phyloP scores from a whole-genome alignment of 495 filamentous ascomycete genomes.

The Xanthoparmelia taractica region DNA sequence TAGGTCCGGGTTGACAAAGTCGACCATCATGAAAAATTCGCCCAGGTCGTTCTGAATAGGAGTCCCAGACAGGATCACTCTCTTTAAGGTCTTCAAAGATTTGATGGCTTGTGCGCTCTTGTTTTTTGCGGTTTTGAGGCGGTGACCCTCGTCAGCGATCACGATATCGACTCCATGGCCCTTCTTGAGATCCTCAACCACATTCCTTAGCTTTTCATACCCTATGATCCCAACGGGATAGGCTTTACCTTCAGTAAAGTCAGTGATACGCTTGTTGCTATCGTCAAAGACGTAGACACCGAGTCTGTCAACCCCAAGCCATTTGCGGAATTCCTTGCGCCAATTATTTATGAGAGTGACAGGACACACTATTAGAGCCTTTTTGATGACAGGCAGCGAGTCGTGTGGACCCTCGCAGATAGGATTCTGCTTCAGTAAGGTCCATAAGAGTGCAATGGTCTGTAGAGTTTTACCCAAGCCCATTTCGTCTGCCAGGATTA shows the following conservation, averaged over 20 bases:
- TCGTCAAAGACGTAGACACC: conserved; percentile 68
- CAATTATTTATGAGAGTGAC: conserved; percentile 75
- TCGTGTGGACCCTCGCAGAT: conserved; percentile 43
- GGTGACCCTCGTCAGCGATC: conserved; percentile 73
- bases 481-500: conserved; percentile 79
- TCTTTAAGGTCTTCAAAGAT: conserved; percentile 56
- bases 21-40: conserved; percentile 72
- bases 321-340: conserved; percentile 72
- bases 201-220: conserved; percentile 67
- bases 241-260: conserved; percentile 68
- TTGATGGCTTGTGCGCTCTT: conserved; percentile 71
- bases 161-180: conserved; percentile 65
- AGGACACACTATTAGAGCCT: conserved; percentile 74
- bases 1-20: conserved; percentile 72
- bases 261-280: conserved; percentile 56
- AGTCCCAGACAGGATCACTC: conserved; percentile 68
- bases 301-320: conserved; percentile 70
- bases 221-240: conserved; percentile 79
- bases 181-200: conserved; percentile 59
- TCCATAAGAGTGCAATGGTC: conserved; percentile 74
- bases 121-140: conserved; percentile 75
- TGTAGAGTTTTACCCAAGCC: conserved; percentile 74
- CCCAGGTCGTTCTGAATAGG: conserved; percentile 75
- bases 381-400: conserved; percentile 55
- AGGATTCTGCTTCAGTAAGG: conserved; percentile 72